Conservation (phyloP, 495 filamentous ascomycete species). For the Neurospora tetrasperma region DNA sequence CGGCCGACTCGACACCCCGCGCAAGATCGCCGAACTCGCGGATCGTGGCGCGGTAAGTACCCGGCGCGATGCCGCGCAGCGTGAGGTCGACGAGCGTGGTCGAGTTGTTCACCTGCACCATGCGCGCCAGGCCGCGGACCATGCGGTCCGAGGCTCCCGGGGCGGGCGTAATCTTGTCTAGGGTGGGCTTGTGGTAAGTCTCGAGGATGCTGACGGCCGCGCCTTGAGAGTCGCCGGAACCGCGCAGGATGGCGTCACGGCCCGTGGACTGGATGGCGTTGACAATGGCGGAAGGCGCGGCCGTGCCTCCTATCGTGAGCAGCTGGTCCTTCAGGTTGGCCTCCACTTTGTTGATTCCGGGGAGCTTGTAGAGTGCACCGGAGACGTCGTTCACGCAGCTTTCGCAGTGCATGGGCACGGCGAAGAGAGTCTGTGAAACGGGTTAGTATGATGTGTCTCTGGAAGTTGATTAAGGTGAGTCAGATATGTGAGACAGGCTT, state of each 20-base stretch:
- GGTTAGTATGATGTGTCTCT: slow-evolving; percentile 3
- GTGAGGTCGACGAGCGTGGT: slow-evolving; percentile 82
- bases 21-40: slow-evolving; percentile 86
- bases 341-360: slow-evolving; percentile 59
- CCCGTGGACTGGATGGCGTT: slow-evolving; percentile 81
- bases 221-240: slow-evolving; percentile 72
- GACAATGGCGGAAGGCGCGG: slow-evolving; percentile 81
- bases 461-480: neutral
- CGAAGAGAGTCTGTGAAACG: slow-evolving; percentile 67
- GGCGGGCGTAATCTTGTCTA: slow-evolving; percentile 19
- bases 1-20: slow-evolving; percentile 65
- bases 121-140: slow-evolving; percentile 66
- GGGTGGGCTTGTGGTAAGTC: slow-evolving; percentile 52
- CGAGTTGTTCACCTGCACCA: slow-evolving; percentile 67
- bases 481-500: neutral
- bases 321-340: slow-evolving; percentile 56
- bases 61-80: slow-evolving; percentile 71
- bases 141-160: slow-evolving; percentile 25
- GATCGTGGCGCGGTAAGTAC: slow-evolving; percentile 73
- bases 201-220: slow-evolving; percentile 96
- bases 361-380: slow-evolving; percentile 57
- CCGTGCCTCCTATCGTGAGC: slow-evolving; percentile 60
- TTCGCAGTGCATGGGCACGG: slow-evolving; percentile 88
- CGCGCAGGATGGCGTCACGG: slow-evolving; percentile 86
- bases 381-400: slow-evolving; percentile 78